A percentile compares a stretch with the other conserved stretches of the same genome.
phyloP scores from a whole-genome alignment of 371 early-diverging fungal species.

The Syncephalastrum racemosum region DNA sequence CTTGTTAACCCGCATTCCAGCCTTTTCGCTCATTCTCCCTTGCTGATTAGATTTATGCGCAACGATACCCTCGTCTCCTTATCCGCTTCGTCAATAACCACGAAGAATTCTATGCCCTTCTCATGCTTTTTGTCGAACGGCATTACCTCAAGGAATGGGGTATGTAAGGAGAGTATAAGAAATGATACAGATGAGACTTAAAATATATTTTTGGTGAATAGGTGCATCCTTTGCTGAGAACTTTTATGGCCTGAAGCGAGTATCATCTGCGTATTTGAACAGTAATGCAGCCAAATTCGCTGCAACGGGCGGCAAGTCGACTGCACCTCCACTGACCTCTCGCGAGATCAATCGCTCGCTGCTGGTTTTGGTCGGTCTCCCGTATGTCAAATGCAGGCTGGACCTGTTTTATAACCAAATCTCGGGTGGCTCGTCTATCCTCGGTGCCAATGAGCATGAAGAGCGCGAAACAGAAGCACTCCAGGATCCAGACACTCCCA shows the following conservation, averaged over 20 bases:
- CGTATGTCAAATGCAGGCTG: conserved; percentile 73
- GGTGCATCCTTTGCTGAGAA: conserved; percentile 89
- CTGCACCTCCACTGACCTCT: conserved; percentile 34
- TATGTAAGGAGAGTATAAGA: conserved; percentile 22
- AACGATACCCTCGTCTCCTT: conserved; percentile 84
- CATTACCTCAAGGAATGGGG: conserved; percentile 83
- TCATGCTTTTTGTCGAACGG: conserved; percentile 79
- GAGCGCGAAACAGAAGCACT: conserved; percentile 39
- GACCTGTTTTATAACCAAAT: conserved; percentile 72
- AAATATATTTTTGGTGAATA: too few relatives aligned
- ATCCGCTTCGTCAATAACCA: conserved; percentile 75
- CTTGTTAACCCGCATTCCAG: neutral
- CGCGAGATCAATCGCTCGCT: conserved; percentile 66
- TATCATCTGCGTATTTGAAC: conserved; percentile 34
- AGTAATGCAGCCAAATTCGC: conserved; percentile 18
- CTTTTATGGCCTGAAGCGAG: conserved; percentile 88
- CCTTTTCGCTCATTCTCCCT: neutral
- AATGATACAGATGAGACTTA: too few relatives aligned
- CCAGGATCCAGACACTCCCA: conserved; percentile 16
- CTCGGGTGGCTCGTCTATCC: conserved; percentile 67
- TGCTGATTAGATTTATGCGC: conserved; percentile 72
- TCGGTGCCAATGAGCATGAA: conserved; percentile 57
- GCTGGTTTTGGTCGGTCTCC: conserved; percentile 69
- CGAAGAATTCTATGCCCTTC: conserved; percentile 76
- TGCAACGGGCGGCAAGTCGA: conserved; percentile 9